Conservation (phyloP, 176 grass and related monocot genomes). For the Lolium rigidum region DNA sequence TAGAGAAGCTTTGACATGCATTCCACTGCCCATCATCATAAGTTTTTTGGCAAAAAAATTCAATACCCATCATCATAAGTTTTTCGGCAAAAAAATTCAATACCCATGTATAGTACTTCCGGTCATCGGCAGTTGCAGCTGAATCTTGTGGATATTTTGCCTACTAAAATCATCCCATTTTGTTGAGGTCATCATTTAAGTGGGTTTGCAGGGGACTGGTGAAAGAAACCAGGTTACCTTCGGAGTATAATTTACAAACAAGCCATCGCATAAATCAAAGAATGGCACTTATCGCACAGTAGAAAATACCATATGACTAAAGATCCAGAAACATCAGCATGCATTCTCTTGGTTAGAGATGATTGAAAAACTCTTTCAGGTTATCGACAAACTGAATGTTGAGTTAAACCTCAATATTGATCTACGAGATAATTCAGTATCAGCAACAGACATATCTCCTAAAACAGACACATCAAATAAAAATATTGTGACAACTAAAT, state of each 20-base stretch:
- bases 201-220: not conserved
- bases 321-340: conserved; percentile 70
- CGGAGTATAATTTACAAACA: conserved; percentile 93
- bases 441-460: conserved; percentile 18
- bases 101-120: conserved; percentile 64
- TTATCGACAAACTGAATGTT: conserved; percentile 66
- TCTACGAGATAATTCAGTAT: conserved; percentile 64
- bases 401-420: conserved; percentile 83
- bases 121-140: conserved; percentile 61
- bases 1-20: conserved; percentile 50
- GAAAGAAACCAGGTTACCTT: conserved; percentile 47
- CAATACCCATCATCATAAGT: conserved; percentile 90
- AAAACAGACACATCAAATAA: no score
- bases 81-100: conserved; percentile 87
- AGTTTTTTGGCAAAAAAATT: conserved; percentile 79
- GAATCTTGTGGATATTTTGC: conserved; percentile 63
- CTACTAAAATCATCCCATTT: conserved; percentile 49
- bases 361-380: conserved; percentile 81
- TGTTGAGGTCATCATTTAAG: conserved; percentile 10
- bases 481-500: no score
- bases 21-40: conserved; percentile 83
- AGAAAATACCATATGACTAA: conserved; percentile 79
- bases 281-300: conserved; percentile 45
- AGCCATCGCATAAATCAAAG: conserved; percentile 87
- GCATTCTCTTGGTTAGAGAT: conserved; percentile 87